A percentile compares a stretch with the other conserved stretches of the same genome.
Conservation (phyloP, 371 early-diverging fungal species). For the Mucor sp. region DNA sequence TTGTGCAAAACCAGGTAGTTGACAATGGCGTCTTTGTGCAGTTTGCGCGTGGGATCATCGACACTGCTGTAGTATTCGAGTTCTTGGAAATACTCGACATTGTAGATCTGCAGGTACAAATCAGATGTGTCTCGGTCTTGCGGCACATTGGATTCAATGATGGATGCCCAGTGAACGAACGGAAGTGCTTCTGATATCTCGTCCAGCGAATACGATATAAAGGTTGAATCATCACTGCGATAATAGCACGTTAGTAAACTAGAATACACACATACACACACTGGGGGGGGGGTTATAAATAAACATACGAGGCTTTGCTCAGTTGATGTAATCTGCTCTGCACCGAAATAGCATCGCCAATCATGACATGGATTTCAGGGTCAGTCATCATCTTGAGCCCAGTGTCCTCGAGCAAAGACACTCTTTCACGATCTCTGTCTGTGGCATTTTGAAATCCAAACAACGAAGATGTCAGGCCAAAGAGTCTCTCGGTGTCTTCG, state of each 20-base stretch:
- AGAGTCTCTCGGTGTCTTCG: background rate
- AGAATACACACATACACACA: background rate
- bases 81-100: constrained; percentile 21
- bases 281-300: background rate
- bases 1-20: constrained; percentile 34
- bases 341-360: constrained; percentile 48
- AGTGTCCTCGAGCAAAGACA: background rate
- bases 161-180: constrained; percentile 36
- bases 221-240: background rate
- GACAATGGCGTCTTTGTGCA: constrained; percentile 31
- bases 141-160: constrained; percentile 20
- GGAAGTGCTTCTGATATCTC: constrained; percentile 29
- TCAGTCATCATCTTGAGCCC: constrained; percentile 13
- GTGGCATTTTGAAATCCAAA: constrained; percentile 13
- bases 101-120: constrained; percentile 26
- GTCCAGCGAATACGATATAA: constrained; percentile 21
- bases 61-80: constrained; percentile 19
- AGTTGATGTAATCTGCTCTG: constrained; percentile 41
- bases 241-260: background rate
- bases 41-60: constrained; percentile 12
- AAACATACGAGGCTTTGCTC: constrained; percentile 15
- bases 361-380: constrained; percentile 22
- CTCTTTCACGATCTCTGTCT: constrained; percentile 14
- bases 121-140: constrained; percentile 26
- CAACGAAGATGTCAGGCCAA: constrained; percentile 6